Evolutionary conservation across 1,139 yeast genomes (phyloP), one percentile per base, ranked within the genome.

Genomic region (Kodamaea suecica): DNA sequence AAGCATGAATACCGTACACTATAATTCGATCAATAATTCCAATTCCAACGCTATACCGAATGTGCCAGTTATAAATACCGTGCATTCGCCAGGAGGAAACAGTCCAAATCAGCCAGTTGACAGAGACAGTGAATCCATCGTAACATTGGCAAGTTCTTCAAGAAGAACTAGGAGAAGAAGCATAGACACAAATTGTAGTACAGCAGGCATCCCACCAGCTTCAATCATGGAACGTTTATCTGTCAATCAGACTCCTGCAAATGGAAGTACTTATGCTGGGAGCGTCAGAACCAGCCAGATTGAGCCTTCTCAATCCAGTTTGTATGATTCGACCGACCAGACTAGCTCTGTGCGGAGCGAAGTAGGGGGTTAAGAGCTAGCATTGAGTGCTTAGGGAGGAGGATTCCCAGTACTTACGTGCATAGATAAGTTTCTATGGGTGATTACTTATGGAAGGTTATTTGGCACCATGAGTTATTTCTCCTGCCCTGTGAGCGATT

Each of bases 171-270:
- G 79, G 41, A 60, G 80, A 44, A 55, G 78, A 40, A 75, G 81
- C 26, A 53, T 73, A 17, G 82, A 76, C 36, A 77, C 83, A 9
- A 76, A 74, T 44, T 72, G 81, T 30, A 74, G 80, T 42, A 73
- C 80, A 2, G 63, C 76, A 8, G 82, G 82, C 0, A 78, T 78
- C n/a, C 76, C 83, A 1, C 83, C 84, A 0, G 80, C 82, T 2
- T 74, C 80, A 41, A 76, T 78, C 8, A 59, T 77, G 63, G 83
- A 76, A 42, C 58, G 81, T 38, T 58, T 70, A 27, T 54, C 62
- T 15, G 62, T 62, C 13, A 59, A 58, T 21, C 65, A 65, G 4
- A 57, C 53, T 3, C 53, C 65, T 13, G 63, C 57, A 14, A 19
- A 19, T 9, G 54, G 48, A 35, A 53, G 63, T 37, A 39, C 50